Conservation (phyloP, 768 basidiomycete species). For the Tremella yokohamensis region DNA sequence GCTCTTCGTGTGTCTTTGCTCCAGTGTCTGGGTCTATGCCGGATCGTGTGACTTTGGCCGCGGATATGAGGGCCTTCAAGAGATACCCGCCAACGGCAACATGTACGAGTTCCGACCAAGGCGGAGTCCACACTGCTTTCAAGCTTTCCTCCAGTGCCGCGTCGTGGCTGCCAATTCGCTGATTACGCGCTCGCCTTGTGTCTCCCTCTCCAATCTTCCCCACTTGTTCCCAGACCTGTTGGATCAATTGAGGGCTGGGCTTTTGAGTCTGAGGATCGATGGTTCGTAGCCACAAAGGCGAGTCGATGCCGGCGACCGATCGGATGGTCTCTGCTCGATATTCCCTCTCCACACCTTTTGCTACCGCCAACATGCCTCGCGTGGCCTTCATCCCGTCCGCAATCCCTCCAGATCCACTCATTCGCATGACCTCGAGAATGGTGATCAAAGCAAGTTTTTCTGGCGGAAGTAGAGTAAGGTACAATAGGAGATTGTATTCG, state of each 20-base stretch:
- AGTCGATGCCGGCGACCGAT: constrained; percentile 49
- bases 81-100: constrained; percentile 77
- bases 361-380: constrained; percentile 72
- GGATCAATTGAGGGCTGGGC: constrained; percentile 25
- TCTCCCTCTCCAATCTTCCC: constrained; percentile 17
- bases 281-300: constrained; percentile 34
- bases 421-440: constrained; percentile 80
- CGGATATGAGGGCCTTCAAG: constrained; percentile 77
- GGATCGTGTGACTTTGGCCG: constrained; percentile 69
- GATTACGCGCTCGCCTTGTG: background rate
- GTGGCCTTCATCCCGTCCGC: constrained; percentile 83
- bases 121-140: constrained; percentile 51
- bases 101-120: constrained; percentile 76
- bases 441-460: constrained; percentile 81
- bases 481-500: constrained; percentile 59
- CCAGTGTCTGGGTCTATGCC: constrained; percentile 59
- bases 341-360: constrained; percentile 81
- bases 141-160: background rate
- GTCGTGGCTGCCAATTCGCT: background rate
- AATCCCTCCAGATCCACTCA: constrained; percentile 69
- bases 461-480: constrained; percentile 68
- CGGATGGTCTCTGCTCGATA: constrained; percentile 74
- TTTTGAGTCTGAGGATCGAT: constrained; percentile 40
- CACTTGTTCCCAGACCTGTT: constrained; percentile 28
- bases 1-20: constrained; percentile 66